phyloP scores from a whole-genome alignment of 805 yeast genomes.

The Pichia pseudocactophila region DNA sequence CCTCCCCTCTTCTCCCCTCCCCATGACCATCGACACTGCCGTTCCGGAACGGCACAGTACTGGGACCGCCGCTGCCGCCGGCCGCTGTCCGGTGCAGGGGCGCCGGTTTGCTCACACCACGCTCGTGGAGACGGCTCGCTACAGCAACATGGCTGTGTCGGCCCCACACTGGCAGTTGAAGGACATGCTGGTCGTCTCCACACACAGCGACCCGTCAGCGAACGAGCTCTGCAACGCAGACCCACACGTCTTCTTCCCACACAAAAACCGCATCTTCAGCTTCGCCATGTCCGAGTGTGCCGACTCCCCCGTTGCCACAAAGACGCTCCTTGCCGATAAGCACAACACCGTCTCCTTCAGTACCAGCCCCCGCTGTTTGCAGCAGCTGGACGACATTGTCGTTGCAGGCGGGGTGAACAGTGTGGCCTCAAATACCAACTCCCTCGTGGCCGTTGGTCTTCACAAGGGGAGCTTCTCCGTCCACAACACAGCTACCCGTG shows the following conservation, averaged over 20 bases:
- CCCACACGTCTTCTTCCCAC: conserved; percentile 42
- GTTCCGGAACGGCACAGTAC: no score
- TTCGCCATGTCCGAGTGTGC: conserved; percentile 22
- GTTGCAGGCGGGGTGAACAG: conserved; percentile 39
- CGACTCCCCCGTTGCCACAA: background rate
- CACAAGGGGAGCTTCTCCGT: conserved; percentile 56
- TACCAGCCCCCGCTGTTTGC: conserved; percentile 53
- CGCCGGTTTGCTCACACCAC: conserved; percentile 3
- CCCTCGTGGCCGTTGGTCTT: conserved; percentile 1
- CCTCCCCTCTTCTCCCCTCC: no score
- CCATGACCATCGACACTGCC: no score
- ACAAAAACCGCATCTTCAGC: conserved; percentile 33
- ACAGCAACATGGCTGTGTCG: conserved; percentile 7
- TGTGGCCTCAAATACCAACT: conserved; percentile 1
- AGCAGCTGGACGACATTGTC: conserved; percentile 41
- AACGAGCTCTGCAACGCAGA: background rate
- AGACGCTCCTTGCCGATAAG: background rate
- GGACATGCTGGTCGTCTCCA: conserved; percentile 52
- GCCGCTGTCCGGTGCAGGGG: background rate
- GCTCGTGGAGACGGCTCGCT: conserved; percentile 1
- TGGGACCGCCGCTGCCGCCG: no score
- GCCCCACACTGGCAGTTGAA: conserved; percentile 69
- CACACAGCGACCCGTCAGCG: conserved; percentile 15
- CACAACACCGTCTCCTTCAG: conserved; percentile 29
- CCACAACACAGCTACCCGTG: conserved; percentile 41